Percentiles rank a stretch among this genome's conserved stretches.
These are phyloP conservation scores for Trapa incisa DNA, from an alignment of 345 rosid genomes.

Conservation along the genomic window DNA sequence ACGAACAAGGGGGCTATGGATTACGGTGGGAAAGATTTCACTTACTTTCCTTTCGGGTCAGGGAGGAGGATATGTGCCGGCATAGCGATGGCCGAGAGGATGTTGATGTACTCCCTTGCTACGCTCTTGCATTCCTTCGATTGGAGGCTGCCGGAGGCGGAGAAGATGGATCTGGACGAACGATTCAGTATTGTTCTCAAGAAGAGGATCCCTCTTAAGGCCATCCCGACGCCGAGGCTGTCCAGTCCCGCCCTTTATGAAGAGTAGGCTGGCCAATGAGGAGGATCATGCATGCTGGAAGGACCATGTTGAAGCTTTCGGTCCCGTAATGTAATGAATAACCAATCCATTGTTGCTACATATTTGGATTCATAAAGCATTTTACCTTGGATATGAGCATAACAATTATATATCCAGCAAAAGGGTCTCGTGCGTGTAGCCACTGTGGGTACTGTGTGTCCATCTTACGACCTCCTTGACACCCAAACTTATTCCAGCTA, in stretches of 20 bases:
- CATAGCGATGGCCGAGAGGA: slow-evolving; percentile 12
- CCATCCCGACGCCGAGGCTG: slow-evolving; percentile 6
- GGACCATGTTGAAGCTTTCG: too few relatives aligned
- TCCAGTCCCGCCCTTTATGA: slow-evolving; percentile 1
- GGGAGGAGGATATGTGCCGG: slow-evolving; percentile 17
- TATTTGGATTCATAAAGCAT: too few relatives aligned
- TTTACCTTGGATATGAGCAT: too few relatives aligned
- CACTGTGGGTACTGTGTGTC: too few relatives aligned
- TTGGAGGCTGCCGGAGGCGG: slow-evolving; percentile 11
- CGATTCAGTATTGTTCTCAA: slow-evolving; percentile 11
- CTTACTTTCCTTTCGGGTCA: slow-evolving; percentile 10
- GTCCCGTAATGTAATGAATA: too few relatives aligned
- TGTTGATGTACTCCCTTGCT: slow-evolving; percentile 8
- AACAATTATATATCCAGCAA: too few relatives aligned
- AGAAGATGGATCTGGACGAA: slow-evolving; percentile 12
- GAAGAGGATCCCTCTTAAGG: slow-evolving; percentile 10
- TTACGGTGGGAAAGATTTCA: slow-evolving; percentile 5
- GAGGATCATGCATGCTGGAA: too few relatives aligned
- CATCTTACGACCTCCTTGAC: neutral
- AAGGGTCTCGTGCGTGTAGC: too few relatives aligned
- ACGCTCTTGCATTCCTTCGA: slow-evolving; percentile 12
- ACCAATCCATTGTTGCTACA: too few relatives aligned
- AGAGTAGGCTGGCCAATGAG: neutral
- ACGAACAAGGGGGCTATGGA: neutral
- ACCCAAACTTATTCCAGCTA: neutral